Evolutionary conservation across 306 rosid species (phyloP), one percentile per base, ranked within the genome.

Genomic region (Prosopis cineraria): DNA sequence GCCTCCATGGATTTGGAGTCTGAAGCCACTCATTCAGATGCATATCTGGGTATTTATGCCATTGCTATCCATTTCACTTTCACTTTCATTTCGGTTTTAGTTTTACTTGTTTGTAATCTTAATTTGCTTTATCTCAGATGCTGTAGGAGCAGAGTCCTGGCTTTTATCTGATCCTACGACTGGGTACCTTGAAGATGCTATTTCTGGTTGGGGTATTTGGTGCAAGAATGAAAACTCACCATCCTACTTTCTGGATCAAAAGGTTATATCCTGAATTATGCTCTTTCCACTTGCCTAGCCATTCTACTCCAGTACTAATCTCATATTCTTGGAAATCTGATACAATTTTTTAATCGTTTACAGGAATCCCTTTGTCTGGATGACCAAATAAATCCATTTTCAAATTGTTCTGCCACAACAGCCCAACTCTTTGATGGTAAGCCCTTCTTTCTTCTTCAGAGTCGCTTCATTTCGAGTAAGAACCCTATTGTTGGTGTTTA

Each of bases 121-220:
- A 50, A 10, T 63, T 68, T 79, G 75, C 3, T 73, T 69, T 50
- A 34, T 72, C 56, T 29, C 8, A 62, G 29, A 52, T 78, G 75
- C 3, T 72, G 74, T 5, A 79, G 74, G 55, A 73, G 84, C 53
- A 48, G 89, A 72, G 39, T 60, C 84, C 24, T 85, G 89, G 87
- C 74, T 82, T 72, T 70, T 64, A 20, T 80, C 64, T 72, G 81
- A 85, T 65, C 67, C 84, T 39, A 79, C 87, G 8, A 76, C 72
- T 72, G 86, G 89, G 41, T 85, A 85, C 83, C 89, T 85, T 73
- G 89, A 85, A 80, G 89, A 85, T 85, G 89, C 84, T 68, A 79
- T 85, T 55, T 66, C 74, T 58, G 86, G 84, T 6, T 82, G 84
- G 84, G 86, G 64, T 59, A 75, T 68, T 77, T 82, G 89, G 89